These are phyloP conservation scores for Syzygium malaccense DNA, from an alignment of 441 rosid species.

Conservation along the genomic window DNA sequence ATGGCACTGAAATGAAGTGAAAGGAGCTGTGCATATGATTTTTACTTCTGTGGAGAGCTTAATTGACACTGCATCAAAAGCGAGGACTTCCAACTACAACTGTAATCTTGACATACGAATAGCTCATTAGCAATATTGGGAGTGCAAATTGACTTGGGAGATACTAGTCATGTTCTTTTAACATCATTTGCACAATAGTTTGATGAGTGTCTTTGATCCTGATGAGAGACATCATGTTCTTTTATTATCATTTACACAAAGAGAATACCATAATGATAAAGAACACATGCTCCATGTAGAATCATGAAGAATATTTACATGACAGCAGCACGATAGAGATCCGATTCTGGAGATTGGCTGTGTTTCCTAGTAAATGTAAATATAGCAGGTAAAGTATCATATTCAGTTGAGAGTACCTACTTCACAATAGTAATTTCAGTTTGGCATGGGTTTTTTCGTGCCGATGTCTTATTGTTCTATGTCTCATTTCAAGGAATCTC, in stretches of 20 bases:
- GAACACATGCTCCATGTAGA: neutral
- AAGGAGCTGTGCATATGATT: neutral
- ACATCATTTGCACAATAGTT: no score
- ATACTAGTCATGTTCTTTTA: no score
- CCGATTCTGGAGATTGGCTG: fast-evolving
- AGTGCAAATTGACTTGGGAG: neutral
- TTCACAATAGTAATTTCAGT: neutral
- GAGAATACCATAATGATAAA: neutral
- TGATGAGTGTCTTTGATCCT: neutral
- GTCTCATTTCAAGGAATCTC: neutral
- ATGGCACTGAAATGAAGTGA: neutral
- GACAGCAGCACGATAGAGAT: fast-evolving
- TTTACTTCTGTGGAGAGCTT: neutral
- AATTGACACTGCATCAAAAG: neutral
- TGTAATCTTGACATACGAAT: neutral
- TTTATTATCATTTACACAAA: no score
- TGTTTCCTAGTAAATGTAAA: fast-evolving
- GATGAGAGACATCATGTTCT: neutral
- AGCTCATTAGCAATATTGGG: neutral
- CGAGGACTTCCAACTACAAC: neutral
- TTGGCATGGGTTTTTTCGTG: no score
- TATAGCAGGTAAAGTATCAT: neutral
- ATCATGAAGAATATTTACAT: neutral
- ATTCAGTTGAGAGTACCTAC: neutral
- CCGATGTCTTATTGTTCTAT: neutral